Percentiles rank a stretch among this genome's conserved stretches.
Evolutionary conservation across 495 filamentous ascomycete species (phyloP).

Genomic region (Corynascus novoguineensis): DNA sequence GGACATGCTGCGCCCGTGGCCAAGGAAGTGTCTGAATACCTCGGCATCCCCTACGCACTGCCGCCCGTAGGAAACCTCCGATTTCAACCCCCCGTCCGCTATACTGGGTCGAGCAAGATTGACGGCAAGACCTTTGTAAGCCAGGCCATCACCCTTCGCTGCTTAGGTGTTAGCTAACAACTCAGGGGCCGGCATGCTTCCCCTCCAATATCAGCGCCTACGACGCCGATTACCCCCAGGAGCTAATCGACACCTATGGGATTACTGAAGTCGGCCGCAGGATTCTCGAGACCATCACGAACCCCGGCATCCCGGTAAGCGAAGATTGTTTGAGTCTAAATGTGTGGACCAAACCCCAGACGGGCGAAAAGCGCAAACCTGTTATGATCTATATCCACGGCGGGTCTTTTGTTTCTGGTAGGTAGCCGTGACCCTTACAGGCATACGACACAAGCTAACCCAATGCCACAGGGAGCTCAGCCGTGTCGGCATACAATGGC

Average conservation of each 20-base stretch:
- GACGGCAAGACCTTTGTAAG: constrained; percentile 35
- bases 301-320: constrained; percentile 14
- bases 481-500: constrained; percentile 2
- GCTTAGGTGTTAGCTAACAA: background rate
- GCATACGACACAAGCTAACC: background rate
- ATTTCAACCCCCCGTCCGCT: constrained; percentile 34
- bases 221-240: constrained; percentile 1
- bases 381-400: constrained; percentile 30
- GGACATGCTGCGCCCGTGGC: constrained; percentile 9
- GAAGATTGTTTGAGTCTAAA: constrained; percentile 54
- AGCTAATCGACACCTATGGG: background rate
- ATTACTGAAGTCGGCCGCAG: constrained; percentile 5
- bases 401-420: constrained; percentile 27
- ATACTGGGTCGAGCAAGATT: constrained; percentile 53
- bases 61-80: constrained; percentile 44
- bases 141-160: too few species aligned
- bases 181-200: background rate
- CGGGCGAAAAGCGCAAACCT: constrained; percentile 17
- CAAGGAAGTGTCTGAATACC: constrained; percentile 32
- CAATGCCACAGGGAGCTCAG: background rate
- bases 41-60: constrained; percentile 51
- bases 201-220: background rate
- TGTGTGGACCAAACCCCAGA: constrained; percentile 38
- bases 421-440: constrained; percentile 28
- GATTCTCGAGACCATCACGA: background rate